Evolutionary conservation across 1,284 basidiomycete genomes (phyloP), one percentile per base, ranked within the genome.

Genomic region (Microbotryum intermedium): DNA sequence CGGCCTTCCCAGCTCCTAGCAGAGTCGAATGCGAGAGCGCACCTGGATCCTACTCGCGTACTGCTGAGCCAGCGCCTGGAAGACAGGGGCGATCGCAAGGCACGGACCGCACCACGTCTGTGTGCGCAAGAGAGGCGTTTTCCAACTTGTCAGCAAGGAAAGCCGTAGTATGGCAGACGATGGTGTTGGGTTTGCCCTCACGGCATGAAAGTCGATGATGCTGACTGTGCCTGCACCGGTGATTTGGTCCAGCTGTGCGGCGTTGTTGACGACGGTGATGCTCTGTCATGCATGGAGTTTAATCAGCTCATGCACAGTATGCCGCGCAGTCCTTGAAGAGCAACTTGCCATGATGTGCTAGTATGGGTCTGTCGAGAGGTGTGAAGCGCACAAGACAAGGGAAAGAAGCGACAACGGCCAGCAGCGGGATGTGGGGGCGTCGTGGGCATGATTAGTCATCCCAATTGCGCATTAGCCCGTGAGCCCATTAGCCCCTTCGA

Each of bases 151-250:
- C 57, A 1, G 56, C 43, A 4, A 42, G 8, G 10, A 21, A 4
- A 0, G 23, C 3, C 18, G 3, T 5, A 1, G 8, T 16, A 1
- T 21, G 26, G 11, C 25, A 18, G 18, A 20, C 13, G 23, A 26
- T 25, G 2, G 6, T 13, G 34, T 53, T 18, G n/a, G n/a, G n/a
- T n/a, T n/a, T n/a, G n/a, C n/a, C n/a, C 28, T 60, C 42, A 44
- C 44, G 13, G 65, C 65, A 44, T 60, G 61, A 42, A 67, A 67
- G 58, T 67, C 66, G 30, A 67, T 55, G 28, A 67, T 23, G 16
- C 48, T 53, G 9, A 67, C 28, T 20, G 47, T 26, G 23, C 21
- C 10, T 0, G 50, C 23, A 4, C n/a, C 1, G 4, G 44, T 58
- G 26, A 29, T 11, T 4, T 25, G 20, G 26, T 42, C 26, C 20